These are phyloP conservation scores for Aureobasidium zeae DNA, from an alignment of 2,329 filamentous ascomycete species.

Conservation along the genomic window DNA sequence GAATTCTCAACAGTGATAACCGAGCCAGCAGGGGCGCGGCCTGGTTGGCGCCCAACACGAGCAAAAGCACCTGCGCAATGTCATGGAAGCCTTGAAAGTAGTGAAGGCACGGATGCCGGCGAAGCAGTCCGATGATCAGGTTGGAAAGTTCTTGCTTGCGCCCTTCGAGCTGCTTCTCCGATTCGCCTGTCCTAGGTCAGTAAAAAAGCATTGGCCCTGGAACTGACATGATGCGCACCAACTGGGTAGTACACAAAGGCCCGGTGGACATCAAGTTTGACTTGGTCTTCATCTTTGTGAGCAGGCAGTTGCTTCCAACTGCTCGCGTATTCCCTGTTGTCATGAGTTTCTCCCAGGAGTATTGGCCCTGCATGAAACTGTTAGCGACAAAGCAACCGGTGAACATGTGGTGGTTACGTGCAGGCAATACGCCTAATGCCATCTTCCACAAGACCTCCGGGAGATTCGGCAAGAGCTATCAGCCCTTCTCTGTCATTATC, in stretches of 20 bases:
- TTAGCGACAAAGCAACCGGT: slow-evolving; percentile 5
- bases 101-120: slow-evolving; percentile 70
- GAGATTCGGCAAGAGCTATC: slow-evolving; percentile 34
- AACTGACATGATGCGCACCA: slow-evolving; percentile 41
- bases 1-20: slow-evolving; percentile 82
- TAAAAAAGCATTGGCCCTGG: slow-evolving; percentile 22
- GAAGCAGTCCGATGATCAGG: slow-evolving; percentile 72
- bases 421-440: slow-evolving; percentile 63
- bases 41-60: slow-evolving; percentile 61
- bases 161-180: slow-evolving; percentile 56
- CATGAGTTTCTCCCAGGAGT: slow-evolving; percentile 33
- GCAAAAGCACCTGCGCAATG: slow-evolving; percentile 88
- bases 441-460: slow-evolving; percentile 40
- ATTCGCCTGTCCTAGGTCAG: slow-evolving; percentile 46
- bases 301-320: slow-evolving; percentile 55
- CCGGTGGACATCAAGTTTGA: slow-evolving; percentile 82
- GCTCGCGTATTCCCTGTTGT: slow-evolving; percentile 14
- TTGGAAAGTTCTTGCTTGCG: slow-evolving; percentile 69
- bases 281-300: slow-evolving; percentile 87
- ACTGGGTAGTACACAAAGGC: slow-evolving; percentile 96
- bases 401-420: slow-evolving; percentile 39
- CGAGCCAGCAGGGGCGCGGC: slow-evolving; percentile 60
- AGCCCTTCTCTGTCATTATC: slow-evolving; percentile 33
- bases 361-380: slow-evolving; percentile 50
- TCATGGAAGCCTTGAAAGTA: slow-evolving; percentile 99